Evolutionary conservation across 352 stramenopile species (phyloP), one percentile per base, ranked within the genome.

Genomic region (Stramenopiles sp.): DNA sequence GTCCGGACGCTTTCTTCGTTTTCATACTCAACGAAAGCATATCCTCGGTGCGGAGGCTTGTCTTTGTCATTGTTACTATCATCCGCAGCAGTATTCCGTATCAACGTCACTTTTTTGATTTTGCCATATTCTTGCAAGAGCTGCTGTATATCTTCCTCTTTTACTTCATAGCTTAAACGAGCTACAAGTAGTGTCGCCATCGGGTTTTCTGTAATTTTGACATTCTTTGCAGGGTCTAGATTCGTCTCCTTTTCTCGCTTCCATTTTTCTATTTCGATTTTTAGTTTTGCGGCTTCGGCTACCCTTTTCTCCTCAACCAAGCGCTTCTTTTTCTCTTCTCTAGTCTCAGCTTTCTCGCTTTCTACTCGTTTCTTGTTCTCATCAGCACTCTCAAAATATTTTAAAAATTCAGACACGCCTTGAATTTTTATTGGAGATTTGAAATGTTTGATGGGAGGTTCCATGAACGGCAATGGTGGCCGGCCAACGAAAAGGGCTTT

Each of bases 111-210:
- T n/a, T 88, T 89, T 82, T 94, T 92, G 44, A 97, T 90, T 0
- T 91, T 86, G 0, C 94, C 94, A 82, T 94, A 97, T 82, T 95
- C 88, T 86, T 98, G 93, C 75, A 99, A 98, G 85, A 98, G 94
- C 44, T 96, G 88, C 1, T 95, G 88, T 27, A 99, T 86, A 85
- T 98, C 97, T 80, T 97, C 92, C 85, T 99, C 95, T 31, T 92
- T 98, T 0, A 97, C 98, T 84, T 99, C 94, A 85, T 98, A 98
- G 81, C 91, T 96, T 44, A 99, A 92, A 82, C 95, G 89, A 0
- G 91, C 93, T 0, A 99, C 93, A 86, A 99, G 99, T 0, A 99
- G 88, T 67, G 96, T 99, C 87, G 97, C 98, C 90, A 98, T 98
- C 81, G 95, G 91, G 81, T 96, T 90, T 80, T 90, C 86, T 0